Evolutionary conservation across 106 monocot genomes (phyloP), one percentile per base, ranked within the genome.

Genomic region (Xerophyta viscosa): DNA sequence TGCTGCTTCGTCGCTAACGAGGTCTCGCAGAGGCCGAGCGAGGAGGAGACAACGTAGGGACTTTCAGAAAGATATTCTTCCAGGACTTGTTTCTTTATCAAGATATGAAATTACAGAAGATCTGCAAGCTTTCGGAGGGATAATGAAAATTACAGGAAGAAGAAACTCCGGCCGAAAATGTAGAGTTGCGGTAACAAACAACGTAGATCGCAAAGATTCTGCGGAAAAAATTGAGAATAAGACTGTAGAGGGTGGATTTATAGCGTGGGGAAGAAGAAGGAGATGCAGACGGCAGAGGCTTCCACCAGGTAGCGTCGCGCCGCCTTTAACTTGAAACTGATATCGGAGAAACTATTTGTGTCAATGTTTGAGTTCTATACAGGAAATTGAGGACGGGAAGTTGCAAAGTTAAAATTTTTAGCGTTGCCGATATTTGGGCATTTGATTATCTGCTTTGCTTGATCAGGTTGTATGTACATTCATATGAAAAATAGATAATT

Each of bases 251-350:
- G 42, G 24, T 21, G 41, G 43, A 56, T 67, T 78, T 10, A 44
- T 70, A 20, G 63, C 70, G 0, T 83, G 83, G 83, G 83, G 73
- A 21, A 63, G 70, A 37, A 70, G 74, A 2, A 78, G 78, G 58
- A 56, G 74, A 29, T 74, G 74, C 41, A 55, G 78, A 3, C 70
- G 83, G 42, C 66, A 66, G 52, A 78, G 83, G 41, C 56, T 48
- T 26, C 37, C 61, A 20, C 46, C 66, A 8, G 61, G 72, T 14
- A 60, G 64, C 36, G 11, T 46, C 5, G 12, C 64, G 4, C 11
- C 63, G 31, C 53, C 60, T 48, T 13, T 64, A 51, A 41, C 49
- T 64, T 54, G 36, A 53, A 53, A n/a, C 20, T n/a, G n/a, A n/a
- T n/a, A n/a, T n/a, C n/a, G n/a, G n/a, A n/a, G n/a, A n/a, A n/a